phyloP scores from a whole-genome alignment of 1,284 basidiomycete genomes.

The Rhodofomes roseus region DNA sequence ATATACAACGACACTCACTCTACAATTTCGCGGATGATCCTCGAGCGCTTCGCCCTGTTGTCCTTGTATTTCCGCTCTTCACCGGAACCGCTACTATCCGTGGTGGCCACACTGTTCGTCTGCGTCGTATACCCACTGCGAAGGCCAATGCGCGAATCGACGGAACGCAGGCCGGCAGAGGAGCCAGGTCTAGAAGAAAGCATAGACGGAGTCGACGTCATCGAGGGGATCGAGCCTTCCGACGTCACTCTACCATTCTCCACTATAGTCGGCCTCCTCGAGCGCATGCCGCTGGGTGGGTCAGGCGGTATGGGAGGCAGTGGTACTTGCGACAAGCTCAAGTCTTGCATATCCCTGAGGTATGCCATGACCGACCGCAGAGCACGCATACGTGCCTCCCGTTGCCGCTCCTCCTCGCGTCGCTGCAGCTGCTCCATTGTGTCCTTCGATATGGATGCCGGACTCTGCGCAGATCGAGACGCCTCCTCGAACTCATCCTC shows the following conservation, averaged over 20 bases:
- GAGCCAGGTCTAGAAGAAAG: conserved; percentile 27
- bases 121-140: conserved; percentile 58
- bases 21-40: conserved; percentile 82
- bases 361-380: conserved; percentile 92
- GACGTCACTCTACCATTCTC: conserved; percentile 54
- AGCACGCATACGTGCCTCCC: conserved; percentile 71
- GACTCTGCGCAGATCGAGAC: conserved; percentile 17
- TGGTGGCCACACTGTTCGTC: conserved; percentile 70
- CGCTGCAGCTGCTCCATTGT: conserved; percentile 45
- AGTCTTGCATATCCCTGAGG: conserved; percentile 91
- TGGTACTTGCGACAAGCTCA: conserved; percentile 57
- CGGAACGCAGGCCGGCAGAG: conserved; percentile 55
- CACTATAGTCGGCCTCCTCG: conserved; percentile 60
- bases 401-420: conserved; percentile 65
- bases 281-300: conserved; percentile 35
- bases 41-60: conserved; percentile 76
- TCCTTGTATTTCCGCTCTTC: conserved; percentile 87
- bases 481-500: conserved; percentile 38
- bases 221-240: conserved; percentile 29
- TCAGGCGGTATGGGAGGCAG: conserved; percentile 49
- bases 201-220: neutral
- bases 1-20: conserved; percentile 50
- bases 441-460: conserved; percentile 42
- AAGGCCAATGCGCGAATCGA: conserved; percentile 53
- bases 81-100: conserved; percentile 57